Conservation (phyloP, 208 protist genomes). For the Trypanosomatidae sp. region DNA sequence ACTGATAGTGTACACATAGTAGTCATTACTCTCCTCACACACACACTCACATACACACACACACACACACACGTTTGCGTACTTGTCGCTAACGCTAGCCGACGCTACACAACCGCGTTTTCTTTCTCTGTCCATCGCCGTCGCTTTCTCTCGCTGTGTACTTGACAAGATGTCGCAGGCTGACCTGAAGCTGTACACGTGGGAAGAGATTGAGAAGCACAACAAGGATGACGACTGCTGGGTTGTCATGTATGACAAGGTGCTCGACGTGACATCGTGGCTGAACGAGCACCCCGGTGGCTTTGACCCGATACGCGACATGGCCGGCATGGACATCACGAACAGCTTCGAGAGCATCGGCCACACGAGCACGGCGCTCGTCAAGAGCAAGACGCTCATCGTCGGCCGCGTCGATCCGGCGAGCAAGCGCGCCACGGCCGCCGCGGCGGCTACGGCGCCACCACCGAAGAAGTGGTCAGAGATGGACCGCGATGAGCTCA, state of each 20-base stretch:
- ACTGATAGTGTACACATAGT: too few relatives aligned
- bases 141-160: neutral
- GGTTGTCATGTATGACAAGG: conserved; percentile 88
- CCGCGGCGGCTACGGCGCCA: conserved; percentile 1
- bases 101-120: neutral
- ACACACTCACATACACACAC: too few relatives aligned
- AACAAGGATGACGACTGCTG: conserved; percentile 82
- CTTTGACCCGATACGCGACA: conserved; percentile 70
- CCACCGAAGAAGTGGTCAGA: conserved; percentile 34
- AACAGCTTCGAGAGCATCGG: conserved; percentile 77
- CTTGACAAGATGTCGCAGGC: conserved; percentile 17
- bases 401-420: conserved; percentile 50
- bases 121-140: neutral
- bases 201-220: conserved; percentile 85
- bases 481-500: conserved; percentile 28
- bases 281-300: conserved; percentile 87
- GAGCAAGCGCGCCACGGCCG: conserved; percentile 6
- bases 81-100: neutral
- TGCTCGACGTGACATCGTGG: conserved; percentile 85
- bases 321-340: conserved; percentile 63
- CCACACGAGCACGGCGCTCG: conserved; percentile 46
- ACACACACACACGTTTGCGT: too few relatives aligned
- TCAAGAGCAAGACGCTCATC: conserved; percentile 51
- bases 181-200: conserved; percentile 46
- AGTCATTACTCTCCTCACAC: too few relatives aligned